Conservation (phyloP, 1,284 basidiomycete genomes). For the Cryptococcus sp. region DNA sequence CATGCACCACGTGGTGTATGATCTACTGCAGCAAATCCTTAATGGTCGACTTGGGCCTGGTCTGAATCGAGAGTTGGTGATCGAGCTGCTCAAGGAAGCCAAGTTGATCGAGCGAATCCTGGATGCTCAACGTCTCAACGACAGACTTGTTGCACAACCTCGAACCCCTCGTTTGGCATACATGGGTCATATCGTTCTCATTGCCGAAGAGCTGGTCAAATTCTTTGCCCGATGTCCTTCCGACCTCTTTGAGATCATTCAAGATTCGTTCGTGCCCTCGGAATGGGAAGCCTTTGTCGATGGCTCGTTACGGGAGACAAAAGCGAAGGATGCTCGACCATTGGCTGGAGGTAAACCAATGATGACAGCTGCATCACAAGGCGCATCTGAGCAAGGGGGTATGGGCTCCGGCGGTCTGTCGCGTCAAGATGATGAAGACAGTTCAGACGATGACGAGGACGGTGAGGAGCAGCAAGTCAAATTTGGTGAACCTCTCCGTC, state of each 20-base stretch:
- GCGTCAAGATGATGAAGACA: conserved; percentile 26
- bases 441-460: conserved; percentile 21
- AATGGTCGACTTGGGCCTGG: conserved; percentile 78
- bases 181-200: conserved; percentile 95
- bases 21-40: conserved; percentile 92
- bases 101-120: conserved; percentile 77
- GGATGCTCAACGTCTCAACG: conserved; percentile 77
- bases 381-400: conserved; percentile 1
- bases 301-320: conserved; percentile 80
- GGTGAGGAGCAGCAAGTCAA: conserved; percentile 17
- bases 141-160: conserved; percentile 64
- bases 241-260: conserved; percentile 68
- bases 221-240: conserved; percentile 74
- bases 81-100: conserved; percentile 78
- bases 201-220: conserved; percentile 58
- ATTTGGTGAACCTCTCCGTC: conserved; percentile 46
- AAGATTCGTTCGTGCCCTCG: conserved; percentile 68
- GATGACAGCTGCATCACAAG: conserved; percentile 3
- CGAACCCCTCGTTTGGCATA: conserved; percentile 81
- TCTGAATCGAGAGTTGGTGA: conserved; percentile 74
- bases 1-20: conserved; percentile 94
- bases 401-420: not conserved
- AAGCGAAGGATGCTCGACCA: conserved; percentile 72
- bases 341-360: conserved; percentile 68
- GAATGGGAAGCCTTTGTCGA: conserved; percentile 87